Percentiles rank a stretch among this genome's conserved stretches.
phyloP scores from a whole-genome alignment of 2,329 filamentous ascomycete species.

The Claviceps sorghi region DNA sequence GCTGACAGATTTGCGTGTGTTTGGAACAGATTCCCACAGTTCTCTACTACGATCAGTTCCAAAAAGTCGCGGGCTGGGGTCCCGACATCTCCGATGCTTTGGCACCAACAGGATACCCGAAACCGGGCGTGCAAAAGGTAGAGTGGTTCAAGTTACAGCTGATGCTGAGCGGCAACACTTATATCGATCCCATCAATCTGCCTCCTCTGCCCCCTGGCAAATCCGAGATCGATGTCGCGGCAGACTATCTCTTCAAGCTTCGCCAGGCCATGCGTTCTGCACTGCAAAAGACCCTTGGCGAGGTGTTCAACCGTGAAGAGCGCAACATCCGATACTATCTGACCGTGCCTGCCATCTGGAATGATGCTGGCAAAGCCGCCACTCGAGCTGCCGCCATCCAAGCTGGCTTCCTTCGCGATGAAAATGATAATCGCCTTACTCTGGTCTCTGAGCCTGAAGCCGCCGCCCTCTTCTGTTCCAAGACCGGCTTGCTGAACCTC shows the following conservation, averaged over 20 bases:
- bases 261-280: slow-evolving; percentile 93
- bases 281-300: slow-evolving; percentile 87
- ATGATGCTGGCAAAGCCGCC: slow-evolving; percentile 94
- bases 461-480: slow-evolving; percentile 92
- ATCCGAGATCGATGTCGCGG: slow-evolving; percentile 97
- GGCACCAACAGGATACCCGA: slow-evolving; percentile 92
- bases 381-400: slow-evolving; percentile 93
- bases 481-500: slow-evolving; percentile 86
- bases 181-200: slow-evolving; percentile 97
- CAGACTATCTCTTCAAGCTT: slow-evolving; percentile 96
- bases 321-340: slow-evolving; percentile 96
- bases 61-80: slow-evolving; percentile 99
- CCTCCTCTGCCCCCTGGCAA: slow-evolving; percentile 94
- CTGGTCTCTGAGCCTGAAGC: slow-evolving; percentile 94
- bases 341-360: slow-evolving; percentile 98
- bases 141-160: slow-evolving; percentile 99
- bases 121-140: slow-evolving; percentile 94
- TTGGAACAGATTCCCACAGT: slow-evolving; percentile 75
- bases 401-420: slow-evolving; percentile 88
- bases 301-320: slow-evolving; percentile 96
- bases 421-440: slow-evolving; percentile 93
- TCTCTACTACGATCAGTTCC: slow-evolving; percentile 98
- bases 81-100: slow-evolving; percentile 95
- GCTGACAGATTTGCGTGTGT: not conserved
- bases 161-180: slow-evolving; percentile 97